phyloP scores from a whole-genome alignment of 2,329 filamentous ascomycete species.

The Colletotrichum australisinense region DNA sequence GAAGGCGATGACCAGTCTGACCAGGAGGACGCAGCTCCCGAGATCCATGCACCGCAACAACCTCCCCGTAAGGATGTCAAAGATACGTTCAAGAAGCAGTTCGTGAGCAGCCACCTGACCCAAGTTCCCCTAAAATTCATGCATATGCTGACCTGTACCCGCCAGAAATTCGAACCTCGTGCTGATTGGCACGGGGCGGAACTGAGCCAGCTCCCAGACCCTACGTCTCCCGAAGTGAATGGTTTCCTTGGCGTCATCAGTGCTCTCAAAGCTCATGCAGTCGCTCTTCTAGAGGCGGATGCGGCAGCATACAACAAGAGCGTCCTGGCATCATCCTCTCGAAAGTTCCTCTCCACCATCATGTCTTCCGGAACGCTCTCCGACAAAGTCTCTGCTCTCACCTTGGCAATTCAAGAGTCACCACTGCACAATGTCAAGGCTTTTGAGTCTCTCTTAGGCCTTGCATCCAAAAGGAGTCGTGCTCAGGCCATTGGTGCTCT shows the following conservation, averaged over 20 bases:
- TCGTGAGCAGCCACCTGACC: conserved; percentile 32
- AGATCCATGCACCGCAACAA: conserved; percentile 14
- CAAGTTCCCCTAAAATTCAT: neutral
- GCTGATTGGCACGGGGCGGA: conserved; percentile 67
- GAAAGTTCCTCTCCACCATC: conserved; percentile 96
- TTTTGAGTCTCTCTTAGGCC: conserved; percentile 82
- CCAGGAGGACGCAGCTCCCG: conserved; percentile 39
- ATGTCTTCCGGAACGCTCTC: conserved; percentile 96
- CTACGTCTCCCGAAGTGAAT: conserved; percentile 57
- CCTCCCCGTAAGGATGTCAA: conserved; percentile 8
- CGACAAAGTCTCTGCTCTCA: conserved; percentile 96
- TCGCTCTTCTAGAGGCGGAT: conserved; percentile 81
- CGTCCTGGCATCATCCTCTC: conserved; percentile 83
- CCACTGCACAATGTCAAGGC: conserved; percentile 92
- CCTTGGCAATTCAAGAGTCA: conserved; percentile 94
- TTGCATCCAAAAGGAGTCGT: conserved; percentile 94
- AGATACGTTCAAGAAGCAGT: conserved; percentile 56
- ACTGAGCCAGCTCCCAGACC: conserved; percentile 55
- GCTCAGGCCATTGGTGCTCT: conserved; percentile 94
- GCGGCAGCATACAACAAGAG: conserved; percentile 80
- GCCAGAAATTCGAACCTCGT: conserved; percentile 66
- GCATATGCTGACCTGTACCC: conserved; percentile 9
- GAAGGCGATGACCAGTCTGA: conserved; percentile 48
- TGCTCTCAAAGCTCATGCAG: conserved; percentile 75
- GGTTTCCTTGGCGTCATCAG: conserved; percentile 57